Base-by-base conservation (phyloP, 2,329 filamentous ascomycete genomes). In the Dactylellina leptospora region DNA sequence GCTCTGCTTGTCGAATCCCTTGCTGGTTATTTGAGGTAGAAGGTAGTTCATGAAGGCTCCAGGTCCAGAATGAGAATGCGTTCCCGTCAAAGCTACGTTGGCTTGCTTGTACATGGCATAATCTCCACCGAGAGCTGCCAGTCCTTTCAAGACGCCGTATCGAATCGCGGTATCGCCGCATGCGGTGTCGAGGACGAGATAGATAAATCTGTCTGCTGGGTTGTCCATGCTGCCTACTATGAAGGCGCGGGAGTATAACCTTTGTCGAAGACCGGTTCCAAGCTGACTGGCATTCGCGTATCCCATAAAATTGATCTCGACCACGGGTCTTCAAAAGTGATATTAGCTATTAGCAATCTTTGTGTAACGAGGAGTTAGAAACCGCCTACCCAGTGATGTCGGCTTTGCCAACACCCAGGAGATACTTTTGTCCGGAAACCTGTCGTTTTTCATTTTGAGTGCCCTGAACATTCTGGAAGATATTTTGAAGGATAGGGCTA, bases 1-100 rank as follows among this genome's bases (percentile, higher is more conserved):
- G 77, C 91, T 96, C 79, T 96, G 90, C 77, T 88, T 87, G 80
- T 92, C 85, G 76, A 96, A 97, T 0, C 93, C 93, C 68, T 90
- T 85, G 77, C 88, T 93, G 0, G 93, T 95, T 74, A 97, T 90
- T 78, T 97, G 93, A 5, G 93, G 93, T 4, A 97, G 83, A 8
- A 97, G 84, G 78, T 97, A 97, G 80, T 97, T 97, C 78, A 96
- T 84, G 92, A 92, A 97, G 4, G 90, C 93, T 1, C 90, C 93
- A 0, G 93, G 93, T 0, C 93, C 93, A 22, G 92, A 89, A 81
- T 97, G 93, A 23, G 91, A 95, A 79, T 97, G 93, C 0, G 93
- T 97, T 59, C 93, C 93, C 0, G 92, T 96, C 20, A 97, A 85
- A 30, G 93, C 93, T 33, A 97, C 81, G 77, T 96, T 97, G 76